These are phyloP conservation scores for Grosmannia penicillata DNA, from an alignment of 2,329 filamentous ascomycete genomes.

Conservation along the genomic window DNA sequence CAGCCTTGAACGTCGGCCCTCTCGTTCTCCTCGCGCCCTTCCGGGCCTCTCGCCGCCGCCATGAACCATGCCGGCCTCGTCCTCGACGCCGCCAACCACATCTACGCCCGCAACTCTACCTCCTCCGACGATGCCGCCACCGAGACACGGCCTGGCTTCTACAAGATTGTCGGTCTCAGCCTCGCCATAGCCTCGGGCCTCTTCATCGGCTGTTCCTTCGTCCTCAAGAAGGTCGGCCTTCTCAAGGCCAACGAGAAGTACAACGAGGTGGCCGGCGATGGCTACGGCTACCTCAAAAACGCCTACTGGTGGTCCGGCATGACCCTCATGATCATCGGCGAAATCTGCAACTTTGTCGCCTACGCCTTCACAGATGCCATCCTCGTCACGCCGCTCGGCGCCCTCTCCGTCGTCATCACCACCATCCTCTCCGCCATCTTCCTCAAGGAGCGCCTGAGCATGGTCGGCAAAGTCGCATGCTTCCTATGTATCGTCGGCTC, in stretches of 20 bases:
- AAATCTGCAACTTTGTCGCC: conserved; percentile 93
- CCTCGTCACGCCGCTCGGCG: conserved; percentile 81
- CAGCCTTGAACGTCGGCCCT: not conserved
- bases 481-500: conserved; percentile 91
- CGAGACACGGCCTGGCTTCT: conserved; percentile 32
- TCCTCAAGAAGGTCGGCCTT: conserved; percentile 85
- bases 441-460: conserved; percentile 84
- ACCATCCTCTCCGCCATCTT: conserved; percentile 88
- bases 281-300: conserved; percentile 95
- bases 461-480: conserved; percentile 91
- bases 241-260: conserved; percentile 92
- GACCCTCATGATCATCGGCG: conserved; percentile 91
- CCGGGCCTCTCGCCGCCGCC: too few relatives aligned
- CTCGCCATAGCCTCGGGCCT: conserved; percentile 75
- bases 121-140: conserved; percentile 7
- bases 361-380: conserved; percentile 97
- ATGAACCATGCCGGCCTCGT: conserved; percentile 16
- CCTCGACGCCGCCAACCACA: conserved; percentile 19
- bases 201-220: conserved; percentile 91
- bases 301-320: conserved; percentile 91
- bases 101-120: conserved; percentile 27
- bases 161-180: conserved; percentile 76
- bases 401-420: conserved; percentile 81
- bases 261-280: conserved; percentile 87
- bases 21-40: not conserved